A percentile compares a stretch with the other conserved stretches of the same genome.
Evolutionary conservation across 2,329 filamentous ascomycete genomes (phyloP).

Genomic region (Aureobasidium subglaciale): DNA sequence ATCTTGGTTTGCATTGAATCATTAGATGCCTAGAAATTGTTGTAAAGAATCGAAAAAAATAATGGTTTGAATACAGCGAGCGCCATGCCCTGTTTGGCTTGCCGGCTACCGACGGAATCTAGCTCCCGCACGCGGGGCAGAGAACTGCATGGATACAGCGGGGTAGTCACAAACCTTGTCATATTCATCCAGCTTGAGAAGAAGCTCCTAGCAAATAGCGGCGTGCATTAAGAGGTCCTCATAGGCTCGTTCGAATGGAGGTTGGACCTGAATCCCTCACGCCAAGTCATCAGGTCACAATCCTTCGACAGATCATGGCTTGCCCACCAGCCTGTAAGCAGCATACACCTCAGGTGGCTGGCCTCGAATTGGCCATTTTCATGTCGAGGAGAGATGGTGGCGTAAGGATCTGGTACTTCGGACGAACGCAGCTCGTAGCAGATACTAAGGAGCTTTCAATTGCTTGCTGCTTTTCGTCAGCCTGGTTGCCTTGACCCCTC

Average conservation of each 20-base stretch:
- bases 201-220: background rate
- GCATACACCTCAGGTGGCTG: background rate
- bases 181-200: background rate
- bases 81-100: background rate
- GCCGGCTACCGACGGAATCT: background rate
- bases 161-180: constrained; percentile 6
- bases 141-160: background rate
- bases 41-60: too few species aligned
- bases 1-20: too few species aligned
- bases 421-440: constrained; percentile 1
- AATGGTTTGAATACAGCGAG: background rate
- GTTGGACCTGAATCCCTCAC: background rate
- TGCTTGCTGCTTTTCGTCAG: background rate
- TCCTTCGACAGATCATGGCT: background rate
- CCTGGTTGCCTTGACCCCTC: background rate
- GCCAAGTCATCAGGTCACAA: constrained; percentile 8
- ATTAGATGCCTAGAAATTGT: too few species aligned
- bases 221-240: background rate
- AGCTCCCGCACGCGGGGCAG: constrained; percentile 9
- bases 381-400: background rate
- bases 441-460: background rate
- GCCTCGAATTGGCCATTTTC: background rate
- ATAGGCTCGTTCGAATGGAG: constrained; percentile 17
- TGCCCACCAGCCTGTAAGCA: background rate
- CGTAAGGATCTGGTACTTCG: background rate